Evolutionary conservation across 2,329 filamentous ascomycete genomes (phyloP), one percentile per base, ranked within the genome.

Genomic region (Botrytis elliptica): DNA sequence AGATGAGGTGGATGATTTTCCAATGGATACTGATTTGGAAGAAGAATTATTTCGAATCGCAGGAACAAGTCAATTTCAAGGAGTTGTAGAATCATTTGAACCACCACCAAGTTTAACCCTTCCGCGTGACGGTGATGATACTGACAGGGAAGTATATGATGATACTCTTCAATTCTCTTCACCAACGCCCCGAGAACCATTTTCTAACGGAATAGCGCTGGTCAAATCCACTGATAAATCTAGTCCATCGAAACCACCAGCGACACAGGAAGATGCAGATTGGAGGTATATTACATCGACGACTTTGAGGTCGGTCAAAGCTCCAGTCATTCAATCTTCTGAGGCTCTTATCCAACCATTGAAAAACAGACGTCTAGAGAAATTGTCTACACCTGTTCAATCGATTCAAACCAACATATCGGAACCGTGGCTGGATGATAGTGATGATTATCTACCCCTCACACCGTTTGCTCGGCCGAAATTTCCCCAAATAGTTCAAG

Each of bases 401-500:
- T 10, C 29, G 10, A 36, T 9, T 46, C 52, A 62, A 46, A 62
- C 20, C 42, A 60, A 59, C 33, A 4, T 9, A 42, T 25, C n/a
- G 25, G 62, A 60, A 22, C 18, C 4, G 18, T 49, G 62, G 44
- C 40, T 77, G 22, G 76, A 81, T 55, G 78, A 80, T 64, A 78
- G 74, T 36, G 74, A 79, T 52, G 79, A 81, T 70, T 80, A 79
- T 59, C 55, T 75, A 44, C 78, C 69, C 76, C 75, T 80, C 4
- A 82, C 81, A 46, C 85, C 86, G 0, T 88, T 90, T 73, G 83
- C 84, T 10, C 85, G 89, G 38, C 82, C 84, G 0, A 79, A 84
- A 0, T 90, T 90, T 75, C 88, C 88, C 12, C 62, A 75, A 7
- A 81, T 82, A 29, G 81, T 88, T 29, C 82, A 82, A 3, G 86